Base-by-base conservation (phyloP, 2,329 filamentous ascomycete species). In the Aspergillus sp. region DNA sequence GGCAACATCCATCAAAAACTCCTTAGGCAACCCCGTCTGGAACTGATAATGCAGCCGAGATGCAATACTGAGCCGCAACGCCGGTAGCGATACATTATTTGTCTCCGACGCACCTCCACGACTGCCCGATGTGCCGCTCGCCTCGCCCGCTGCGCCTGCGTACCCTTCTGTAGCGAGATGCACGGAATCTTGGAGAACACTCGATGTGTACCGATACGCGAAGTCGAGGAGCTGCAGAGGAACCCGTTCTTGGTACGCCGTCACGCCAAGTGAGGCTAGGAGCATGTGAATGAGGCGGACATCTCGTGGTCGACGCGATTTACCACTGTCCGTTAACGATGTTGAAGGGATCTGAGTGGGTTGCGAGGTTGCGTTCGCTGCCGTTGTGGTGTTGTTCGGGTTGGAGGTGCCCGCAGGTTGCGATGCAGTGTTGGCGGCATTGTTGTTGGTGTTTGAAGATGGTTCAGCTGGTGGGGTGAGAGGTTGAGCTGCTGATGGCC, bases 11-110 rank as follows among this genome's bases (percentile, higher is more conserved):
- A 75, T 68, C 56, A 83, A 66, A 46, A 79, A 82, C 53, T 83
- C 81, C 57, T 83, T 83, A 1, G 80, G 78, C 49, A 85, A 54
- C 1, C 71, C 70, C 0, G 74, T 69, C 50, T 76, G 73, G 56
- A 84, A 85, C 56, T 82, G 78, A 53, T 81, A 77, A 43, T 79
- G 75, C 40, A 81, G 67, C 11, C 81, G 69, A 36, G 74, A 77
- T 2, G 76, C 76, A 42, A 85, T 82, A 3, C 79, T 80, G 46
- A 83, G 74, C 27, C 81, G 68, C 38, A 86, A 59, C 43, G 78
- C 77, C 28, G 75, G 71, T 9, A 84, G 62, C 19, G 71, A 75
- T n/a, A 85, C 71, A 10, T 70, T 71, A 32, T 71, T 73, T 9
- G 73, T 65, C 27, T 78, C 78, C 1, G 60, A 60, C 13, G 56